Conservation (phyloP, 257 asterid genomes). For the Prunella vulgaris region DNA sequence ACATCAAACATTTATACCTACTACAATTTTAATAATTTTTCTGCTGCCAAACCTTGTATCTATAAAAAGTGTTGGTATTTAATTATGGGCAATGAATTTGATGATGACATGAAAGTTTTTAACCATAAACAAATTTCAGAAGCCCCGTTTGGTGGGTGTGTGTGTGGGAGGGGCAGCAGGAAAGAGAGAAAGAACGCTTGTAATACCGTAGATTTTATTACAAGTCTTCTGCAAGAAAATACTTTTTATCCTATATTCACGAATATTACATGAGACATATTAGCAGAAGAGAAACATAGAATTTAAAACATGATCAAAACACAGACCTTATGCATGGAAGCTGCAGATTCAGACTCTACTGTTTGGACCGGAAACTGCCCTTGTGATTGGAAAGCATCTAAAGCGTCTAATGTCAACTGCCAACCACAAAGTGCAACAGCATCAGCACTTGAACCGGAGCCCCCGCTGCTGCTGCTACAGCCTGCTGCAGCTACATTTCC, state of each 20-base stretch:
- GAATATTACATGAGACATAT: not conserved
- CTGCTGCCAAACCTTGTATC: not conserved
- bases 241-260: not conserved
- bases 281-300: not conserved
- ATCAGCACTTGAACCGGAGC: constrained; percentile 73
- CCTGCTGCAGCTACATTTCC: constrained; percentile 99
- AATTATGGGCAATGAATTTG: not conserved
- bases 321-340: constrained; percentile 86
- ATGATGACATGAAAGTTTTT: not conserved
- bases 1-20: not conserved
- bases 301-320: constrained; percentile 4
- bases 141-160: not conserved
- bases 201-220: not conserved
- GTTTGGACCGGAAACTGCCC: constrained; percentile 86
- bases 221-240: constrained; percentile 3
- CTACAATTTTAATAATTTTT: not conserved
- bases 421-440: constrained; percentile 86
- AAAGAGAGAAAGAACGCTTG: not conserved
- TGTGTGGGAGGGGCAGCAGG: not conserved
- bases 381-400: constrained; percentile 80
- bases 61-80: not conserved
- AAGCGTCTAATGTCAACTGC: constrained; percentile 97
- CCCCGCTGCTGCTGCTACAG: constrained; percentile 56
- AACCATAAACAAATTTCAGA: not conserved
- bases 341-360: constrained; percentile 98